These are phyloP conservation scores for Aspergillus persii DNA, from an alignment of 2,329 filamentous ascomycete species.

Conservation along the genomic window DNA sequence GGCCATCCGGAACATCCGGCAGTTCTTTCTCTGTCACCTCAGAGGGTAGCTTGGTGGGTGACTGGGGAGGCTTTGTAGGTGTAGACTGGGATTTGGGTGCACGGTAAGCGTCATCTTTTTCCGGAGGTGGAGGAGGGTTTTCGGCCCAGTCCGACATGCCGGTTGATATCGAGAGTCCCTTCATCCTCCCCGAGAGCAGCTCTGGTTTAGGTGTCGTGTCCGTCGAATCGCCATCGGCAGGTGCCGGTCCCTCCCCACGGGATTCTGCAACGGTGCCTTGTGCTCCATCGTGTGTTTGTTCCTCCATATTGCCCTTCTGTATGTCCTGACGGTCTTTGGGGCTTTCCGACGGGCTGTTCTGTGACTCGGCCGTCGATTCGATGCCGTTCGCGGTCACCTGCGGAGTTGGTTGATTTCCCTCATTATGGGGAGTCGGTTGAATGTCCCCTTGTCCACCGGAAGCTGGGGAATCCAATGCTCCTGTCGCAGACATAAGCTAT, in stretches of 20 bases:
- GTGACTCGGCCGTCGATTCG: slow-evolving; percentile 15
- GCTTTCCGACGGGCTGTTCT: slow-evolving; percentile 18
- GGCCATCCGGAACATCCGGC: slow-evolving; percentile 33
- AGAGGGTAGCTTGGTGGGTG: slow-evolving; percentile 38
- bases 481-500: slow-evolving; percentile 37
- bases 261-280: background rate
- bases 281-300: slow-evolving; percentile 6
- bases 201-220: slow-evolving; percentile 16
- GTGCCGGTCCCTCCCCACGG: slow-evolving; percentile 4
- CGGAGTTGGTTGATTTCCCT: slow-evolving; percentile 20
- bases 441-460: slow-evolving; percentile 24
- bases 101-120: slow-evolving; percentile 53
- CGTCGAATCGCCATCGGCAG: slow-evolving; percentile 10
- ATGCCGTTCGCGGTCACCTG: slow-evolving; percentile 22
- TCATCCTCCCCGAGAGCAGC: slow-evolving; percentile 28
- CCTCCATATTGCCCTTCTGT: slow-evolving; percentile 15
- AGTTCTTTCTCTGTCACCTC: slow-evolving; percentile 41
- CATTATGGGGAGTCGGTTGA: slow-evolving; percentile 17
- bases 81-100: slow-evolving; percentile 38
- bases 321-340: slow-evolving; percentile 8
- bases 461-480: slow-evolving; percentile 23
- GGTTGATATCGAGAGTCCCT: slow-evolving; percentile 31
- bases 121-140: slow-evolving; percentile 48
- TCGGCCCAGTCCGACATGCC: slow-evolving; percentile 21
- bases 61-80: slow-evolving; percentile 37